Percentiles rank a stretch among this genome's conserved stretches.
Conservation (phyloP, 495 filamentous ascomycete species). For the Evansstolkia leycettana region DNA sequence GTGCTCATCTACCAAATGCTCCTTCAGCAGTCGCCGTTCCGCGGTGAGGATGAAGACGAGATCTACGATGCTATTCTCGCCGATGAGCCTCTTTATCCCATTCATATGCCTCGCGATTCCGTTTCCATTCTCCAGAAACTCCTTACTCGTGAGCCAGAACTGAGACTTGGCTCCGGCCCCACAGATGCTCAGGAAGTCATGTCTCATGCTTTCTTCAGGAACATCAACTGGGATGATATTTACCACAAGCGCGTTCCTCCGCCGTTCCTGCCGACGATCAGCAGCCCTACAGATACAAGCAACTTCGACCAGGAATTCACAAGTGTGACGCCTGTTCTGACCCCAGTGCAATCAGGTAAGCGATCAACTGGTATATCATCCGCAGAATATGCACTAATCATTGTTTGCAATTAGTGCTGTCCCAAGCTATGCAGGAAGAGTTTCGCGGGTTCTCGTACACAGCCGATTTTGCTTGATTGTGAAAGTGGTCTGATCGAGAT, state of each 20-base stretch:
- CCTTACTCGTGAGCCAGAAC: conserved; percentile 85
- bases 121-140: conserved; percentile 98
- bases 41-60: conserved; percentile 97
- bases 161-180: conserved; percentile 83
- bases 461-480: conserved; percentile 54
- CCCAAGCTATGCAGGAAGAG: conserved; percentile 98
- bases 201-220: conserved; percentile 96
- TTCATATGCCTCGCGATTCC: conserved; percentile 97
- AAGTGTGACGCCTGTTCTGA: conserved; percentile 93
- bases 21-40: conserved; percentile 96
- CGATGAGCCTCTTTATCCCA: conserved; percentile 94
- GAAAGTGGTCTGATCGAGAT: conserved; percentile 4
- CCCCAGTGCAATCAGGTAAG: conserved; percentile 94
- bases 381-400: conserved; percentile 3
- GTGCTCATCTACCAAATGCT: conserved; percentile 99
- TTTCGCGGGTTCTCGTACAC: conserved; percentile 99
- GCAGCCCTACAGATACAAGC: conserved; percentile 87
- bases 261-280: conserved; percentile 83
- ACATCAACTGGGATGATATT: conserved; percentile 97
- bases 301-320: conserved; percentile 99
- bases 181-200: conserved; percentile 99
- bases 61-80: conserved; percentile 99
- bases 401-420: conserved; percentile 54
- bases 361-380: not conserved
- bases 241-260: conserved; percentile 85